Percentiles rank a stretch among this genome's conserved stretches.
Conservation (phyloP, 2,329 filamentous ascomycete genomes). For the Ambrosiella xylebori region DNA sequence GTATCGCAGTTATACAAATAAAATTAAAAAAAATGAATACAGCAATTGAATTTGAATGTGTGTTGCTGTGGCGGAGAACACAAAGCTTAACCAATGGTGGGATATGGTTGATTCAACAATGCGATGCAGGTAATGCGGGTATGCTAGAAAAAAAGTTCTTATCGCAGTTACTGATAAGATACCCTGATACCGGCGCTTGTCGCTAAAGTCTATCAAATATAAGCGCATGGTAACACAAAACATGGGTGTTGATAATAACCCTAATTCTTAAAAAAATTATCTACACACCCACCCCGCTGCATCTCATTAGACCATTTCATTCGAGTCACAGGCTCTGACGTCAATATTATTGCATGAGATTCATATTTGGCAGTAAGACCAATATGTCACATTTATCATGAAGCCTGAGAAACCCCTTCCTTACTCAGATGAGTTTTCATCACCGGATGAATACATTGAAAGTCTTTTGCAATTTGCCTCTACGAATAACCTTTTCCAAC, state of each 20-base stretch:
- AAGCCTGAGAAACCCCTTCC: constrained; percentile 43
- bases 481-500: constrained; percentile 60
- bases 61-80: neutral
- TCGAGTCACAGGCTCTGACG: no score
- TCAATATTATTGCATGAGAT: neutral
- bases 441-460: constrained; percentile 60
- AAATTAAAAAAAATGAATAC: neutral
- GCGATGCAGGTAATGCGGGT: neutral
- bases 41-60: neutral
- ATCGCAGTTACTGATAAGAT: neutral
- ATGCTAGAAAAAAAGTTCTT: neutral
- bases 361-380: neutral
- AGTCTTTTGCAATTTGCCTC: constrained; percentile 61
- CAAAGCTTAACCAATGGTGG: neutral
- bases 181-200: no score
- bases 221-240: no score
- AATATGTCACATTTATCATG: constrained; percentile 21
- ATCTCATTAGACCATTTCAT: neutral
- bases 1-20: neutral
- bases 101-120: neutral
- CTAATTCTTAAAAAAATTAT: neutral
- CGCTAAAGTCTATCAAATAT: no score
- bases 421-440: constrained; percentile 49
- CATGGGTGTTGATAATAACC: neutral
- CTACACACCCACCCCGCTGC: neutral